Percentiles rank a stretch among this genome's conserved stretches.
These are phyloP conservation scores for Heimioporus sp. DNA, from an alignment of 768 basidiomycete genomes.

Conservation along the genomic window DNA sequence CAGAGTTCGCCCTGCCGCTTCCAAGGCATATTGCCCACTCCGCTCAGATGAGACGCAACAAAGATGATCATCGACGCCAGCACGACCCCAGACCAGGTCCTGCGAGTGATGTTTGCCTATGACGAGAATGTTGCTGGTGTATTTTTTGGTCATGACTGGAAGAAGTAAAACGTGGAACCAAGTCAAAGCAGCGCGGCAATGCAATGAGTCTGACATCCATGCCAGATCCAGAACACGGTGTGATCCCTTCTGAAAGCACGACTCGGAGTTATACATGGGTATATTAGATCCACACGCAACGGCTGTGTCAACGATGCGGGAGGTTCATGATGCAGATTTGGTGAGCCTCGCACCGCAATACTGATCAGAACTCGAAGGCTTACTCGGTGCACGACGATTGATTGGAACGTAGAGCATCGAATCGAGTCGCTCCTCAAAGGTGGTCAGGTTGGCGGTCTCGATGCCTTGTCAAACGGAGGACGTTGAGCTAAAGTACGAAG, in stretches of 20 bases:
- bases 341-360: too few relatives aligned
- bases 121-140: conserved; percentile 59
- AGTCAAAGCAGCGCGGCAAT: neutral
- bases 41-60: conserved; percentile 78
- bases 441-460: conserved; percentile 59
- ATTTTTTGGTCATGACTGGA: conserved; percentile 55
- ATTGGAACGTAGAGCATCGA: conserved; percentile 55
- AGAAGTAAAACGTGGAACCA: neutral
- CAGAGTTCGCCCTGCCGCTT: conserved; percentile 86
- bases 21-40: conserved; percentile 81
- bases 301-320: conserved; percentile 36
- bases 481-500: conserved; percentile 41
- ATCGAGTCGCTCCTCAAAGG: conserved; percentile 51
- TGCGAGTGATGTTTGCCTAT: conserved; percentile 56
- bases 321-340: too few relatives aligned
- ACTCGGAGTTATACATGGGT: conserved; percentile 72
- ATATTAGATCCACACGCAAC: conserved; percentile 84
- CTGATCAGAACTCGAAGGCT: conserved; percentile 21
- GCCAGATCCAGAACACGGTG: conserved; percentile 67
- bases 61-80: conserved; percentile 79
- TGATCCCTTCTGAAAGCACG: conserved; percentile 72
- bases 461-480: conserved; percentile 61
- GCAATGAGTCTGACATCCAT: conserved; percentile 64
- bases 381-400: conserved; percentile 73
- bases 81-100: conserved; percentile 65